Conservation (phyloP, 768 basidiomycete species). For the Auriscalpium orientale region DNA sequence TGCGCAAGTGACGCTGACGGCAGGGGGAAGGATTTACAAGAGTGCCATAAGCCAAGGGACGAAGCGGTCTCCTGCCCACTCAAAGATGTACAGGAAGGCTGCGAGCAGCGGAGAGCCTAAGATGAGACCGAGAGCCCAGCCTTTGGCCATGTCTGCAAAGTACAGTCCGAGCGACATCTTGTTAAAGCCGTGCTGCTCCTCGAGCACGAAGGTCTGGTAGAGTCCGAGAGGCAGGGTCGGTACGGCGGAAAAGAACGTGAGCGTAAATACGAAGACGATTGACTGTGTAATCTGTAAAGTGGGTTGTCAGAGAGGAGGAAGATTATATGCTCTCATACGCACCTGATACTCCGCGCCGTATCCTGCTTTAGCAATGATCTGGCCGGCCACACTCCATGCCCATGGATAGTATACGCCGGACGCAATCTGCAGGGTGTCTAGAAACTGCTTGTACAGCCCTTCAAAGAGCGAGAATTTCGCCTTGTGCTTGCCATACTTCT, state of each 20-base stretch:
- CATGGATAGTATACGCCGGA: constrained; percentile 69
- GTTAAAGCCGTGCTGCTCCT: constrained; percentile 96
- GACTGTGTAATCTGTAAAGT: constrained; percentile 69
- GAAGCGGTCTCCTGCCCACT: constrained; percentile 90
- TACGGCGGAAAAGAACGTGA: constrained; percentile 59
- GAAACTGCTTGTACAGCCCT: constrained; percentile 61
- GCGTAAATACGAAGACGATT: constrained; percentile 61
- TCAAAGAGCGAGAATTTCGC: constrained; percentile 73
- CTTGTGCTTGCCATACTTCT: constrained; percentile 87
- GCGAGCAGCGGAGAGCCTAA: constrained; percentile 84
- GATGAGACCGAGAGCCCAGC: constrained; percentile 59
- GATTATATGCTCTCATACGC: constrained; percentile 14
- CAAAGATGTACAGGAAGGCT: constrained; percentile 80
- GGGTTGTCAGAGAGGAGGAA: background rate
- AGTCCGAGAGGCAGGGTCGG: constrained; percentile 69
- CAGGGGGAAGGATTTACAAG: constrained; percentile 45
- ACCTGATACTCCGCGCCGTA: constrained; percentile 73
- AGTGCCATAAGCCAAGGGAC: constrained; percentile 93
- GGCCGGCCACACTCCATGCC: constrained; percentile 68
- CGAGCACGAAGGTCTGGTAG: constrained; percentile 89
- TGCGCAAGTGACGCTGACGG: background rate
- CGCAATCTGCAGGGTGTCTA: constrained; percentile 66
- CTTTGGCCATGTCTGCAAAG: constrained; percentile 72
- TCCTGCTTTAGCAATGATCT: constrained; percentile 41
- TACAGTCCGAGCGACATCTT: constrained; percentile 79